Conservation (phyloP, 2,329 filamentous ascomycete species). For the Fusarium clavum region DNA sequence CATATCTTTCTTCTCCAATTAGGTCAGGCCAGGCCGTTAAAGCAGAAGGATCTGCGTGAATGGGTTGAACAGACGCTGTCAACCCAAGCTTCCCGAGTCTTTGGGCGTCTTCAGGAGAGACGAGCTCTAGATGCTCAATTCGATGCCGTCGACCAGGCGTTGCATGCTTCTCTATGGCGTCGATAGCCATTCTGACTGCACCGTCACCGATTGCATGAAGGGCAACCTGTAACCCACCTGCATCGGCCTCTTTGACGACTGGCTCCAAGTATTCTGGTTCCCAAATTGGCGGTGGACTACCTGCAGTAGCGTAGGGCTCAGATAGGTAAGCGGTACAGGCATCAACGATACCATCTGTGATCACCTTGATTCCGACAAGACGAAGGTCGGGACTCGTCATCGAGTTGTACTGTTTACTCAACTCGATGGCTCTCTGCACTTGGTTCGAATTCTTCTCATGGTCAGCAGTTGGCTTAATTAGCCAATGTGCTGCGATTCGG, state of each 20-base stretch:
- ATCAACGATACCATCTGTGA: slow-evolving; percentile 71
- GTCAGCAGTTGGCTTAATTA: slow-evolving; percentile 59
- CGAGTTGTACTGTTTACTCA: slow-evolving; percentile 52
- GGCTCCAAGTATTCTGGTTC: slow-evolving; percentile 60
- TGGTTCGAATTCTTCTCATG: slow-evolving; percentile 54
- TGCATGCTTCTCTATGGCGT: slow-evolving; percentile 58
- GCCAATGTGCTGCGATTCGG: slow-evolving; percentile 66
- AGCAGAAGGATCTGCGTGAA: slow-evolving; percentile 68
- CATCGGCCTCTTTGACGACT: slow-evolving; percentile 64
- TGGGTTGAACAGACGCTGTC: slow-evolving; percentile 66
- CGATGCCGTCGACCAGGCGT: slow-evolving; percentile 63
- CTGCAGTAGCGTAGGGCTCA: slow-evolving; percentile 64
- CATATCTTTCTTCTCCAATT: slow-evolving; percentile 62
- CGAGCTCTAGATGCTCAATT: slow-evolving; percentile 72
- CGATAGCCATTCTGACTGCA: slow-evolving; percentile 66
- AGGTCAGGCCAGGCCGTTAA: slow-evolving; percentile 68
- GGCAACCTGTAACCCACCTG: slow-evolving; percentile 66
- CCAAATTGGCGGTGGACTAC: slow-evolving; percentile 63
- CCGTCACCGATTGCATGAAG: slow-evolving; percentile 73
- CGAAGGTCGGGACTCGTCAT: slow-evolving; percentile 54
- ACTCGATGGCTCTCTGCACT: slow-evolving; percentile 61
- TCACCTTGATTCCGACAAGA: slow-evolving; percentile 70
- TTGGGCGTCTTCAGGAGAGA: slow-evolving; percentile 63
- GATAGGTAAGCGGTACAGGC: slow-evolving; percentile 69
- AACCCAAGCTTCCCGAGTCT: slow-evolving; percentile 67